Conservation (phyloP, 495 filamentous ascomycete species). For the Neurospora sp. region DNA sequence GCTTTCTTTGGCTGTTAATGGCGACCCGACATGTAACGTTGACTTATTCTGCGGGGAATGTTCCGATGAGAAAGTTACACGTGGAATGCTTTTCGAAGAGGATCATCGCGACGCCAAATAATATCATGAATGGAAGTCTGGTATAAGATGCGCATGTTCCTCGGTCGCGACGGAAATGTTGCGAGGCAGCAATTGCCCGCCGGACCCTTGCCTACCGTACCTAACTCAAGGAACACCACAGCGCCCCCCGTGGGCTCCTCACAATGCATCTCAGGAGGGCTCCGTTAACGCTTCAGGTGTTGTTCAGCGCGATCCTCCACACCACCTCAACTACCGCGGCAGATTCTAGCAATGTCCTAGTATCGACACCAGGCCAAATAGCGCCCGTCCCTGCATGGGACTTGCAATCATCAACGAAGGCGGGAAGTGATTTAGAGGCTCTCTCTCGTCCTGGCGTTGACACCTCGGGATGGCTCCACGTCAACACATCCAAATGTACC, state of each 20-base stretch:
- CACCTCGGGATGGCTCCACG: conserved; percentile 43
- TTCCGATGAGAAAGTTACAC: neutral
- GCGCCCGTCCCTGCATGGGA: conserved; percentile 46
- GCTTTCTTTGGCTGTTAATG: neutral
- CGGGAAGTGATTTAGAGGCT: conserved; percentile 22
- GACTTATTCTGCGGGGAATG: neutral
- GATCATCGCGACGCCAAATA: neutral
- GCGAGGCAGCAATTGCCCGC: neutral
- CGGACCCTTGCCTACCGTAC: neutral
- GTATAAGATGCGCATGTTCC: neutral
- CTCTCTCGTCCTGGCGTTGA: conserved; percentile 40
- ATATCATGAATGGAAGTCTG: neutral
- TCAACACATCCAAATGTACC: conserved; percentile 39
- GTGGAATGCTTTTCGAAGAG: neutral
- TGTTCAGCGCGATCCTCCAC: neutral
- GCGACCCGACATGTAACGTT: neutral
- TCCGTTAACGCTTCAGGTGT: neutral
- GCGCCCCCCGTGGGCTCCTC: neutral
- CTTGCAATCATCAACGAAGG: conserved; percentile 38
- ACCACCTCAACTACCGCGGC: neutral
- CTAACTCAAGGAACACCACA: neutral
- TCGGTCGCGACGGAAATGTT: neutral
- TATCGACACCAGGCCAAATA: conserved; percentile 22
- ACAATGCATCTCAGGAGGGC: neutral
- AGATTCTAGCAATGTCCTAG: neutral